A percentile compares a stretch with the other conserved stretches of the same genome.
These are phyloP conservation scores for Corrigiola litoralis DNA, from an alignment of 179 eudicot species.

Conservation along the genomic window DNA sequence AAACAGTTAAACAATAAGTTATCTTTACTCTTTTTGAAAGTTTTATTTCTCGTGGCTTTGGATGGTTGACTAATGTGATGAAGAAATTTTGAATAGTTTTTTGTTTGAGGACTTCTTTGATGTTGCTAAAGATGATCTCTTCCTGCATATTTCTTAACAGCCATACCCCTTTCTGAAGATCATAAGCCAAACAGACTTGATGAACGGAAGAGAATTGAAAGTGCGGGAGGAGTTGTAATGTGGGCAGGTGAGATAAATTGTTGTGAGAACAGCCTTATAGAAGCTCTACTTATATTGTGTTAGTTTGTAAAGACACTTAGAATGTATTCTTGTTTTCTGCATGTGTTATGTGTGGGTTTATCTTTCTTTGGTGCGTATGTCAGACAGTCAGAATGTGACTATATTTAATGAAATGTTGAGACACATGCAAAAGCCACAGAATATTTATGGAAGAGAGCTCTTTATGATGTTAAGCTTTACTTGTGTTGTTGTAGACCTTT, in stretches of 20 bases:
- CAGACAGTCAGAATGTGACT: too few species aligned
- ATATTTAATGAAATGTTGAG: too few species aligned
- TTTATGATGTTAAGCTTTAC: too few species aligned
- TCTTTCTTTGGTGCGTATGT: too few species aligned
- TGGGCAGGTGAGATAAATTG: slow-evolving; percentile 77
- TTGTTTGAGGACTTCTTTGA: not conserved
- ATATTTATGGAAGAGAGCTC: too few species aligned
- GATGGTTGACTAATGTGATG: too few species aligned
- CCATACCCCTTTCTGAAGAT: slow-evolving; percentile 97
- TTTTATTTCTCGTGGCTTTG: too few species aligned
- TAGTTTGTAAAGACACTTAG: not conserved
- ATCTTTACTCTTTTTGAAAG: not conserved
- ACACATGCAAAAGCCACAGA: too few species aligned
- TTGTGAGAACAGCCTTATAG: not conserved
- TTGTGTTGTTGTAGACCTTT: too few species aligned
- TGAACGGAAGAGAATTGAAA: slow-evolving; percentile 93
- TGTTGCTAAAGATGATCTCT: not conserved
- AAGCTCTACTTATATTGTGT: not conserved
- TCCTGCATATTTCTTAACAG: slow-evolving; percentile 50
- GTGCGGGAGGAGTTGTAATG: slow-evolving; percentile 99
- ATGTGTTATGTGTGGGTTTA: not conserved
- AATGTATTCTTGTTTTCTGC: not conserved
- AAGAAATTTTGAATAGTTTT: not conserved
- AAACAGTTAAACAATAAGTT: too few species aligned
- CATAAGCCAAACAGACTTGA: slow-evolving; percentile 97